Percentiles rank a stretch among this genome's conserved stretches.
phyloP scores from a whole-genome alignment of 192 early-diverging fungal species.

The Dissophora ornata region DNA sequence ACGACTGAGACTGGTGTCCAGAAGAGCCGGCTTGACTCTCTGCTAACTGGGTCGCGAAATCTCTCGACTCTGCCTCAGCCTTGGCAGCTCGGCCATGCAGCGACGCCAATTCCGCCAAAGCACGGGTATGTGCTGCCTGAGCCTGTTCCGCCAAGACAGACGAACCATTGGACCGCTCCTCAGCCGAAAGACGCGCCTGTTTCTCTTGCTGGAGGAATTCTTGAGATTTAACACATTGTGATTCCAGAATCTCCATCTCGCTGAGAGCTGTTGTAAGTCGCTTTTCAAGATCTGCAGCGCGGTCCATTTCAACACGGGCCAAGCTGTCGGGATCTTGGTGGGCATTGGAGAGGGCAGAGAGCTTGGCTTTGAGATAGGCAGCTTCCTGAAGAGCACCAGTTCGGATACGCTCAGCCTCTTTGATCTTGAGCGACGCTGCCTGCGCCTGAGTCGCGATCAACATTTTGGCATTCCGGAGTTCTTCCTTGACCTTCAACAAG shows the following conservation, averaged over 20 bases:
- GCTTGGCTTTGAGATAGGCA: conserved; percentile 63
- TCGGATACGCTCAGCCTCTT: conserved; percentile 60
- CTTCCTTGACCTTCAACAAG: conserved; percentile 59
- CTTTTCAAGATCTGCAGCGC: conserved; percentile 60
- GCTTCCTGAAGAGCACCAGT: conserved; percentile 68
- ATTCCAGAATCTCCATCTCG: conserved; percentile 55
- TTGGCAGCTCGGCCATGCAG: conserved; percentile 55
- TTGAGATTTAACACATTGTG: conserved; percentile 52
- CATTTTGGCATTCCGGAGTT: conserved; percentile 57
- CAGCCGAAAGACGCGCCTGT: conserved; percentile 53
- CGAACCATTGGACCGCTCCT: conserved; percentile 58
- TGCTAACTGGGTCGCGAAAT: conserved; percentile 51
- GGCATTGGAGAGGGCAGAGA: conserved; percentile 57
- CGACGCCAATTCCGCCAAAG: conserved; percentile 57
- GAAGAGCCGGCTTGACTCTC: conserved; percentile 53
- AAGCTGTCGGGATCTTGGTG: conserved; percentile 46
- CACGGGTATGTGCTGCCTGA: conserved; percentile 60
- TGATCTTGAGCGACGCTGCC: conserved; percentile 58
- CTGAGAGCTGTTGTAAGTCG: conserved; percentile 52
- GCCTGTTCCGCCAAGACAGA: conserved; percentile 62
- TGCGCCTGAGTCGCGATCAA: conserved; percentile 61
- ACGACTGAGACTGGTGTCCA: conserved; percentile 40
- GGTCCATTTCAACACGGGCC: conserved; percentile 57
- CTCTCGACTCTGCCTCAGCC: conserved; percentile 60
- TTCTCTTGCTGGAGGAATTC: conserved; percentile 58